Conservation (phyloP, 1,284 basidiomycete genomes). For the Rhodotorula sp. region DNA sequence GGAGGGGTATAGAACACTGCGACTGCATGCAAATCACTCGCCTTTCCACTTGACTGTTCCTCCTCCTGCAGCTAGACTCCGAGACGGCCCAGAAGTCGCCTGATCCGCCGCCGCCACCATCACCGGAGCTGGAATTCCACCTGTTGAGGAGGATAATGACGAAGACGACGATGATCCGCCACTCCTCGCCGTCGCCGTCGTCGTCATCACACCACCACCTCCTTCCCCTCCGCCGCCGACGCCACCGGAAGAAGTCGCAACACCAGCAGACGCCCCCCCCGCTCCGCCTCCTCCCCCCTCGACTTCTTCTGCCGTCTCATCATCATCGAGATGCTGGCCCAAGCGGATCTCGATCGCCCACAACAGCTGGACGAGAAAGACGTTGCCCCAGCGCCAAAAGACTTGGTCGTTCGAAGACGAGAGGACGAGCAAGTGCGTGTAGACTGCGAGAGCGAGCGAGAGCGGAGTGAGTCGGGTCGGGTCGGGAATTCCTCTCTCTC, state of each 20-base stretch:
- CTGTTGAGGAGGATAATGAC: background rate
- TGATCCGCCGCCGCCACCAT: too few species aligned
- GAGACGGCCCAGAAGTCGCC: too few species aligned
- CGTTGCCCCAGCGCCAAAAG: constrained; percentile 44
- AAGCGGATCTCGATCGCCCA: constrained; percentile 43
- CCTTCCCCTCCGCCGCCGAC: too few species aligned
- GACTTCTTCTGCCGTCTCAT: background rate
- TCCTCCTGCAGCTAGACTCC: background rate
- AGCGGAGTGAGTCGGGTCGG: background rate
- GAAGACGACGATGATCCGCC: background rate
- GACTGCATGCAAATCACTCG: background rate
- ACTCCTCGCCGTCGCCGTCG: background rate
- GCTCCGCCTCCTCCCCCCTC: background rate
- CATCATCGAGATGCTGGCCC: constrained; percentile 24
- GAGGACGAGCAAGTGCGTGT: constrained; percentile 45
- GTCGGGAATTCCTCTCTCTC: too few species aligned
- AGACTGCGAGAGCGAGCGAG: constrained; percentile 23
- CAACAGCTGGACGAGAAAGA: constrained; percentile 39
- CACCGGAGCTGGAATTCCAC: too few species aligned
- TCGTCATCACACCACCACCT: background rate
- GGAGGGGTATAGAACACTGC: background rate
- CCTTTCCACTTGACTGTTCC: background rate
- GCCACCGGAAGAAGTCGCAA: too few species aligned
- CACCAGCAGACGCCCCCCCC: too few species aligned
- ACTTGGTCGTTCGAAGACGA: constrained; percentile 31